Conservation (phyloP, 371 early-diverging fungal species). For the Syncephalis plumigaleata region DNA sequence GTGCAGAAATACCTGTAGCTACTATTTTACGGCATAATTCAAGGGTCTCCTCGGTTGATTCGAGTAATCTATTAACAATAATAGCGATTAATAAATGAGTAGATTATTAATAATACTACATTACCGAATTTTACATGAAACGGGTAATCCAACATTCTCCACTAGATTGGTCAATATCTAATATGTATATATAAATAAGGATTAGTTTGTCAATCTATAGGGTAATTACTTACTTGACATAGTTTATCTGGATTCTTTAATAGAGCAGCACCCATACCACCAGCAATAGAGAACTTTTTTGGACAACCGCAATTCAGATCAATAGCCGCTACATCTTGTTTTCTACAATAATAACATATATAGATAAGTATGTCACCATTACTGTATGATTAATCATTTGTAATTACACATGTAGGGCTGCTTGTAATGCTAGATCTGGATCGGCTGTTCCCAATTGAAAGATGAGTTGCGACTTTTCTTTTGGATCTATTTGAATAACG, state of each 20-base stretch:
- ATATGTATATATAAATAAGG: neutral
- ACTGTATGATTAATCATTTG: no score
- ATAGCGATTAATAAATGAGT: neutral
- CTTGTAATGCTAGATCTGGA: slow-evolving; percentile 71
- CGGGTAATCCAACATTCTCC: slow-evolving; percentile 46
- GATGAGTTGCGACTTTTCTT: slow-evolving; percentile 42
- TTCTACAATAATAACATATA: neutral
- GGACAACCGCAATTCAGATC: slow-evolving; percentile 97
- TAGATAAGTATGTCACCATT: no score
- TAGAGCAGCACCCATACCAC: slow-evolving; percentile 92
- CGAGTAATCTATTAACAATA: slow-evolving; percentile 30
- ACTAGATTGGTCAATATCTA: slow-evolving; percentile 66
- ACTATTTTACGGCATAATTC: slow-evolving; percentile 64
- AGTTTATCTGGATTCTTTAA: slow-evolving; percentile 69
- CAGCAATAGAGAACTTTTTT: slow-evolving; percentile 81
- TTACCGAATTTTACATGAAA: slow-evolving; percentile 59
- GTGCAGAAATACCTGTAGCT: slow-evolving; percentile 69
- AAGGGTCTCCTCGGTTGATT: slow-evolving; percentile 57
- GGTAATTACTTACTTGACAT: slow-evolving; percentile 28
- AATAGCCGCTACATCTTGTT: slow-evolving; percentile 67
- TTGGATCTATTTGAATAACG: slow-evolving; percentile 40
- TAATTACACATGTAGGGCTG: slow-evolving; percentile 70
- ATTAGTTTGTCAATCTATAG: no score
- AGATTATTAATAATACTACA: neutral
- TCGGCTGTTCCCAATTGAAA: slow-evolving; percentile 72